Base-by-base conservation (phyloP, 129 eudicot genomes). In the Centrapalus pauciflorus region DNA sequence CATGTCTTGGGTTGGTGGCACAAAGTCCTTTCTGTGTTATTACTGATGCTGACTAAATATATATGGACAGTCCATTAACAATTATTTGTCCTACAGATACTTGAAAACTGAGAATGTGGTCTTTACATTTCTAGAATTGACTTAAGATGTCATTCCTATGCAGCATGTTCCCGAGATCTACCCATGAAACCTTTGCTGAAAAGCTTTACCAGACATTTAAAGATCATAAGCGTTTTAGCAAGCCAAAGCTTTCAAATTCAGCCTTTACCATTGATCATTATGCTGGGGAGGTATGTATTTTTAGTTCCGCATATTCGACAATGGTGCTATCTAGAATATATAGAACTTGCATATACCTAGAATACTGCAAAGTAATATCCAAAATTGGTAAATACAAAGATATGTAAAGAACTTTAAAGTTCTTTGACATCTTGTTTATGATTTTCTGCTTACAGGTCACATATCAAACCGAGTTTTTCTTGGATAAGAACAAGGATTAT, bases 401-500 rank as follows among this genome's bases (percentile, higher is more conserved):
- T 9, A 34, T 34, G 45, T 65, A 46, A 5, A 51, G n/a, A 40
- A 20, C 40, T 4, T 27, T 19, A 29, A 27, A 5, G 21, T 59
- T 27, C 14, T 51, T 23, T 52, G 41, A 59, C 37, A 21, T 46
- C 30, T 61, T 21, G 32, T 54, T 63, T 48, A 66, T 52, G 51
- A 66, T 12, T 57, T 38, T 40, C 17, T 75, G 19, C 32, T 54
- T 76, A 73, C 90, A 90, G 97, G 97, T 90, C 63, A 90, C 93
- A 23, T 90, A 90, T 75, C 95, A 87, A 65, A 90, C 96, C 7
- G 94, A 90, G 49, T 72, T 69, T 16, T 90, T 90, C 79, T 49
- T 90, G 86, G 97, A 90, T 60, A 90, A 90, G 81, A 90, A 90
- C 81, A 90, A 90, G 78, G 97, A 90, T 70, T 90, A 90, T 69